Evolutionary conservation across 176 grass and related monocot genomes (phyloP), one percentile per base, ranked within the genome.

Genomic region (Dactylis glomerata): DNA sequence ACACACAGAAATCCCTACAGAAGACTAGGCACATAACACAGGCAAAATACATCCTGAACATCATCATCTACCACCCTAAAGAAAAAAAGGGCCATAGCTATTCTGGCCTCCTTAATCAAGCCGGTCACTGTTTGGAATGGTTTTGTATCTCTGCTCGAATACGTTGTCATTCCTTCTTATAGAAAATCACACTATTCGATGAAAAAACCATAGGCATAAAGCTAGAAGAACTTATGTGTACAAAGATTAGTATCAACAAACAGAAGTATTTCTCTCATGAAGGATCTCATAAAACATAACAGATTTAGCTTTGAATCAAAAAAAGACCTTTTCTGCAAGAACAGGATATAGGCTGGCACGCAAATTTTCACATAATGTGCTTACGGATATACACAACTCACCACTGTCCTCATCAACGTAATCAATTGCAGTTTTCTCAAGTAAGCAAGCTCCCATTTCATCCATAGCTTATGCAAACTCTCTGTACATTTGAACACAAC

Each of bases 401-500:
- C 83, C 83, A 93, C 91, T 88, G 70, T 92, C 90, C 82, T 94
- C 87, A 77, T 97, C 95, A 41, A 95, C 89, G 1, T 91, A 84
- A 77, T 88, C 89, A 64, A 95, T 41, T 55, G 91, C 92, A 73
- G 85, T 90, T 83, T 90, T 97, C 62, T 93, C 89, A 51, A 97
- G 91, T 38, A 97, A 92, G 85, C 89, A 97, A 83, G 87, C 88
- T 74, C 92, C 95, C 86, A 91, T 95, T 92, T 95, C 95, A 58
- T 88, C 89, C 68, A 97, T 73, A 42, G 95, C 92, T 90, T 97
- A 92, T 73, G 90, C 86, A 84, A 97, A 95, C 82, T 97, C 95
- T 97, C 91, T 22, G 49, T 68, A 34, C 15, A 76, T 73, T 61
- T 44, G 68, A 58, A 56, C 34, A 33, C 36, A 86, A 81, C 33